phyloP scores from a whole-genome alignment of 441 rosid species.

The Hypseocharis bilobata region DNA sequence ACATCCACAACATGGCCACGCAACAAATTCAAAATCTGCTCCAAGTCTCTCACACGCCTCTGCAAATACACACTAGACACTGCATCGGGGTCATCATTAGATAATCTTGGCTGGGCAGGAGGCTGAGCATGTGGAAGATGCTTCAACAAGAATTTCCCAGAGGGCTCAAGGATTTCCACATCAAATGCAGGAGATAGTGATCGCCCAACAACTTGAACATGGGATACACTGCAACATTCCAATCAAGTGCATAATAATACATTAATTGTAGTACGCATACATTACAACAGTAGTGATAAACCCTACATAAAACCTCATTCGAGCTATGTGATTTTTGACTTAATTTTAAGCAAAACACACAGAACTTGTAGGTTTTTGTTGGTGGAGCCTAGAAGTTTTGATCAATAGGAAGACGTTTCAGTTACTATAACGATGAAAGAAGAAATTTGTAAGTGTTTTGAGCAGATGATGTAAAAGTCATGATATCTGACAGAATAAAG shows the following conservation, averaged over 20 bases:
- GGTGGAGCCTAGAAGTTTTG: too few species aligned
- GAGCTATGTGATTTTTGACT: too few species aligned
- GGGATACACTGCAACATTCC: constrained; percentile 42
- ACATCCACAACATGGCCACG: constrained; percentile 32
- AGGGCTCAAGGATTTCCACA: constrained; percentile 31
- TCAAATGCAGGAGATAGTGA: constrained; percentile 39
- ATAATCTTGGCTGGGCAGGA: constrained; percentile 25
- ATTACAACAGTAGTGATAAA: background rate
- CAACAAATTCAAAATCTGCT: constrained; percentile 40
- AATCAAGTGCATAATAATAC: background rate
- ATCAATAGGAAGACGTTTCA: too few species aligned
- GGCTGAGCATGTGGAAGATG: constrained; percentile 20
- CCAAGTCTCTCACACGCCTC: constrained; percentile 33
- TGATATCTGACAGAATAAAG: too few species aligned
- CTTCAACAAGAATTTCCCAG: constrained; percentile 39
- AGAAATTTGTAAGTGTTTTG: too few species aligned
- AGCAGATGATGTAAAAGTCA: too few species aligned
- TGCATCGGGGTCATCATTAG: constrained; percentile 13
- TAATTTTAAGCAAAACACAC: too few species aligned
- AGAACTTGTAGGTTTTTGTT: too few species aligned
- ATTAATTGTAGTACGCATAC: too few species aligned
- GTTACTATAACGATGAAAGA: background rate
- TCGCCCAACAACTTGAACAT: constrained; percentile 54
- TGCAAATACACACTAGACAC: constrained; percentile 8
- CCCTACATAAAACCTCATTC: background rate